Percentiles rank a stretch among this genome's conserved stretches.
Evolutionary conservation across 73 alveolate genomes (phyloP).

Genomic region (Blepharisma stoltei): DNA sequence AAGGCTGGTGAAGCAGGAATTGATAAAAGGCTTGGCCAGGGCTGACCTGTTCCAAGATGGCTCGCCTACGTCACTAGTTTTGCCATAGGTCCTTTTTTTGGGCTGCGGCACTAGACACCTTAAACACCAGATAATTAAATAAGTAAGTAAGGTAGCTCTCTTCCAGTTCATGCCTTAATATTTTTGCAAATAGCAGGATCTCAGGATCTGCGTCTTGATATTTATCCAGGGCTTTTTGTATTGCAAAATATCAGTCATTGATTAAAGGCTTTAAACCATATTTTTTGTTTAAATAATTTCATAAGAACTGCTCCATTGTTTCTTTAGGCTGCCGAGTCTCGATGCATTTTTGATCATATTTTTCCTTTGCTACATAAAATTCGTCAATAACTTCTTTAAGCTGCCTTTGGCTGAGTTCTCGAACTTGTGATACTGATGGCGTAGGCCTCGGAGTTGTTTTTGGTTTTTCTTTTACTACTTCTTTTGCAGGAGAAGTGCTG

Average conservation of each 20-base stretch:
- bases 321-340: slow-evolving; percentile 73
- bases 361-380: slow-evolving; percentile 62
- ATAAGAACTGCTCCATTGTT: slow-evolving; percentile 86
- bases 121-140: no score
- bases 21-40: no score
- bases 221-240: slow-evolving; percentile 74
- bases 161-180: slow-evolving; percentile 81
- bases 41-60: no score
- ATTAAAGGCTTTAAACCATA: slow-evolving; percentile 82
- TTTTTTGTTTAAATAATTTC: slow-evolving; percentile 72
- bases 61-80: no score
- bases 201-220: slow-evolving; percentile 72
- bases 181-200: slow-evolving; percentile 77
- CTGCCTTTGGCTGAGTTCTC: slow-evolving; percentile 44
- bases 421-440: neutral
- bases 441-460: neutral
- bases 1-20: no score
- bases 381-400: slow-evolving; percentile 73
- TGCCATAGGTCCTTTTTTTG: no score
- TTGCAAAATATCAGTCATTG: slow-evolving; percentile 74
- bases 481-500: neutral
- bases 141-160: slow-evolving; percentile 80
- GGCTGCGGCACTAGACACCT: no score
- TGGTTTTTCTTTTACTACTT: neutral
- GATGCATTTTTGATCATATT: slow-evolving; percentile 68